Percentiles rank a stretch among this genome's conserved stretches.
phyloP scores from a whole-genome alignment of 169 alveolate genomes.

The Plasmodium fragile region DNA sequence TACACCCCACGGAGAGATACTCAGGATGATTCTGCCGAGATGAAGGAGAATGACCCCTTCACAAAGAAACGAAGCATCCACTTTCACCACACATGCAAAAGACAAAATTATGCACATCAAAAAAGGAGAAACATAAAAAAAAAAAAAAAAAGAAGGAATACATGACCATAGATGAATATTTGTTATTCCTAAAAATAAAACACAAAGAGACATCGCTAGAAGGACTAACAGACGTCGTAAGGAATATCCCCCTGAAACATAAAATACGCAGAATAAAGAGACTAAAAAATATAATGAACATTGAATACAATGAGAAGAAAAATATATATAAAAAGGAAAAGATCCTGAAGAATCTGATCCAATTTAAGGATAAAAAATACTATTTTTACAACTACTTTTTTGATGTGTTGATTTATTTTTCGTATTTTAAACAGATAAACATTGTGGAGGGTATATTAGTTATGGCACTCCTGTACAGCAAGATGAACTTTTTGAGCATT shows the following conservation, averaged over 20 bases:
- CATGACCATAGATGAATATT: constrained; percentile 62
- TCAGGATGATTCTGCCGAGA: neutral
- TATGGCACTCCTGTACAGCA: constrained; percentile 59
- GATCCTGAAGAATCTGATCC: constrained; percentile 18
- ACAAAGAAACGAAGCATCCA: neutral
- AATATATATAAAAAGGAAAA: constrained; percentile 54
- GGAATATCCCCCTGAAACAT: constrained; percentile 16
- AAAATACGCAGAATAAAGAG: constrained; percentile 38
- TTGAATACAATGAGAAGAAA: constrained; percentile 31
- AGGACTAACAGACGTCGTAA: constrained; percentile 13
- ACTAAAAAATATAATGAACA: constrained; percentile 41
- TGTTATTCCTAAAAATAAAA: constrained; percentile 67
- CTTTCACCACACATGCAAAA: neutral
- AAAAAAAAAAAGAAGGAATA: constrained; percentile 1
- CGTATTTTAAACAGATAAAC: constrained; percentile 66
- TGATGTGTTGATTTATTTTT: constrained; percentile 70
- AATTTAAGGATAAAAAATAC: constrained; percentile 47
- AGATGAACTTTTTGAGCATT: constrained; percentile 34
- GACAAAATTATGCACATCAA: neutral
- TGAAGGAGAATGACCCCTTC: neutral
- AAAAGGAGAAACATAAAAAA: neutral
- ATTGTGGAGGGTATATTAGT: constrained; percentile 56
- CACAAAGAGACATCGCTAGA: constrained; percentile 34
- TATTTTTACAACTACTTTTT: constrained; percentile 67
- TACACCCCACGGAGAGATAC: neutral